A percentile compares a stretch with the other conserved stretches of the same genome.
Evolutionary conservation across 1,284 basidiomycete genomes (phyloP).

Genomic region (Trichosporon sp.): DNA sequence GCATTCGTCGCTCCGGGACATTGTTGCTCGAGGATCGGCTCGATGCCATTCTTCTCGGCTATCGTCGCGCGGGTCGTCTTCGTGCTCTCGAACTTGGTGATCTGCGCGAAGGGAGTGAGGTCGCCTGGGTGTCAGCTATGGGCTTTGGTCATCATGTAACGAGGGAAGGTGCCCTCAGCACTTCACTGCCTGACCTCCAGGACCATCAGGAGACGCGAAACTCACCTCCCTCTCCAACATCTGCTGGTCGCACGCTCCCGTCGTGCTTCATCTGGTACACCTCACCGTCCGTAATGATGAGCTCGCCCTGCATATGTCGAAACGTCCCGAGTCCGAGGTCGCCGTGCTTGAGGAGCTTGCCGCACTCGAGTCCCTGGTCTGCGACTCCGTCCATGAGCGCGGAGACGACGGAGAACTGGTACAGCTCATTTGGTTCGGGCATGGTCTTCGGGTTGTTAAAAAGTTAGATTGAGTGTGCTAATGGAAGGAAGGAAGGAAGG

Average conservation of each 20-base stretch:
- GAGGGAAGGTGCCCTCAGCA: no score
- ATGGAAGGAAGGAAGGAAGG: no score
- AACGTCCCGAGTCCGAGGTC: slow-evolving; percentile 32
- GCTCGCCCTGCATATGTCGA: slow-evolving; percentile 26
- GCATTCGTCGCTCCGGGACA: slow-evolving; percentile 24
- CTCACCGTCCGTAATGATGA: slow-evolving; percentile 28
- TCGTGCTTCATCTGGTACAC: slow-evolving; percentile 31
- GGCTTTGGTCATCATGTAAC: no score
- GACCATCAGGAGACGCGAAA: neutral
- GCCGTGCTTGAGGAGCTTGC: slow-evolving; percentile 24
- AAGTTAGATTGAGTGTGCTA: no score
- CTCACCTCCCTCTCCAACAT: neutral
- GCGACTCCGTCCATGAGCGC: slow-evolving; percentile 30
- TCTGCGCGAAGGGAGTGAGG: slow-evolving; percentile 29
- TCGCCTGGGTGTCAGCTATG: slow-evolving; percentile 17
- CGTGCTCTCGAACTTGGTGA: slow-evolving; percentile 23
- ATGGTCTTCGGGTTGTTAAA: neutral
- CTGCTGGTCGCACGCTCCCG: slow-evolving; percentile 23
- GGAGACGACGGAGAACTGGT: slow-evolving; percentile 29
- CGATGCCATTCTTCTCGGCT: slow-evolving; percentile 22
- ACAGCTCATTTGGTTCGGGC: slow-evolving; percentile 23
- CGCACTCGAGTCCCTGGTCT: slow-evolving; percentile 20
- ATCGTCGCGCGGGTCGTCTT: neutral
- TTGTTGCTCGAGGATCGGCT: slow-evolving; percentile 20
- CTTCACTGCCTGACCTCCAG: no score